Base-by-base conservation (phyloP, 2,329 filamentous ascomycete species). In the Aspergillus sp. region DNA sequence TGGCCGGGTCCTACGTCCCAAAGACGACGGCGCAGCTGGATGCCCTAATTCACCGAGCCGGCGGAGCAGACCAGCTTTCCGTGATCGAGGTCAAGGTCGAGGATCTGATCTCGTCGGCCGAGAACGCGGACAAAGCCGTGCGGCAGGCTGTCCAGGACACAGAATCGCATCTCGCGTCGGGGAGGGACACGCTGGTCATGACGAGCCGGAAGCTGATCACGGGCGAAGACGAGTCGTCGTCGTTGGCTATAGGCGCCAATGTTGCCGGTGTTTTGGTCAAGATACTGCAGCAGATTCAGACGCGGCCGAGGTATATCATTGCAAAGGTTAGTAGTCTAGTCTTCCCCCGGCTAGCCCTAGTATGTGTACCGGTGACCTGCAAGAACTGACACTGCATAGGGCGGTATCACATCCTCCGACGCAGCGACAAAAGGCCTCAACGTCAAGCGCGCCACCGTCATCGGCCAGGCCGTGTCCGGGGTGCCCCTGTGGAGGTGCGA, bases 401-500 rank as follows among this genome's bases (percentile, higher is more conserved):
- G 74, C 0, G 73, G 73, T 7, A 77, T 78, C 26, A 77, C 74
- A 0, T 72, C 67, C 0, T 74, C 70, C 0, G 72, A 77, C 31
- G 69, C 70, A 44, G 73, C 73, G 0, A 75, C 69, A 0, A 75
- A 76, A 32, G 71, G 69, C 0, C 43, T 78, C 8, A 58, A 55
- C 11, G 68, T 77, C 53, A 70, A 69, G 47, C 58, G 65, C 16
- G 73, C 73, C 4, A 64, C 57, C 39, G 65, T 78, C 24, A 56
- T 75, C 1, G 73, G 74, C 0, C 73, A 78, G 41, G 73, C 73
- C 1, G 70, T 71, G 0, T 60, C 71, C 0, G 73, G 72, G 1
- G 70, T 77, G 6, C 72, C 74, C 0, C 56, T 77, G 1, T 78
- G 74, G 74, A 56, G 67, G 29, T 77, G 72, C 35, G 64, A 73